These are phyloP conservation scores for Phenoliferia sp. DNA, from an alignment of 1,284 basidiomycete genomes.

Conservation along the genomic window DNA sequence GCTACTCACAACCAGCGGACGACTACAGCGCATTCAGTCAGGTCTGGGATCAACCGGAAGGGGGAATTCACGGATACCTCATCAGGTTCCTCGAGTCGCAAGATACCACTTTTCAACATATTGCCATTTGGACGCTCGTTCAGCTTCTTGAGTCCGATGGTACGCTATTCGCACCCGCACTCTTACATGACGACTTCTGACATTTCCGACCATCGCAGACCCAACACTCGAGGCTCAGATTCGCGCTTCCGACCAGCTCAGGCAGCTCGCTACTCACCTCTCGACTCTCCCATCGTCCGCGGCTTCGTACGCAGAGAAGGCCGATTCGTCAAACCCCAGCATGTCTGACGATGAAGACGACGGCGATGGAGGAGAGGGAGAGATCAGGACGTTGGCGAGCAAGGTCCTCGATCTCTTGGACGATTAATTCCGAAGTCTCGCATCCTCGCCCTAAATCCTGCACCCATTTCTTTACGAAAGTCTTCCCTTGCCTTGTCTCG, in stretches of 20 bases:
- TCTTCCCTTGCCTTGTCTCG: slow-evolving; percentile 3
- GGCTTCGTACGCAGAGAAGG: slow-evolving; percentile 33
- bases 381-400: slow-evolving; percentile 77
- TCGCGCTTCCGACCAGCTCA: slow-evolving; percentile 69
- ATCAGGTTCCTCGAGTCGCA: slow-evolving; percentile 88
- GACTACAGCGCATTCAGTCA: slow-evolving; percentile 97
- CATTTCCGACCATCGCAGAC: slow-evolving; percentile 49
- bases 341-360: slow-evolving; percentile 50
- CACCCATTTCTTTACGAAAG: background rate
- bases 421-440: background rate
- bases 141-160: slow-evolving; percentile 69
- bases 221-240: slow-evolving; percentile 85
- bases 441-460: slow-evolving; percentile 8
- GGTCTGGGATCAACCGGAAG: slow-evolving; percentile 96
- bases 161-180: background rate
- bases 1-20: slow-evolving; percentile 57
- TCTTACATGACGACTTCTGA: background rate
- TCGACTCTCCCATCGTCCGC: slow-evolving; percentile 62
- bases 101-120: slow-evolving; percentile 99
- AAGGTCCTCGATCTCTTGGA: slow-evolving; percentile 1
- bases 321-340: slow-evolving; percentile 28
- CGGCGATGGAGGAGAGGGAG: slow-evolving; percentile 64
- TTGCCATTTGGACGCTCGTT: slow-evolving; percentile 98
- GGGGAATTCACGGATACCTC: slow-evolving; percentile 92
- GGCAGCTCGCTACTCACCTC: slow-evolving; percentile 77